A percentile compares a stretch with the other conserved stretches of the same genome.
These are phyloP conservation scores for Akanthomyces dipterigenus DNA, from an alignment of 2,329 filamentous ascomycete genomes.

Conservation along the genomic window DNA sequence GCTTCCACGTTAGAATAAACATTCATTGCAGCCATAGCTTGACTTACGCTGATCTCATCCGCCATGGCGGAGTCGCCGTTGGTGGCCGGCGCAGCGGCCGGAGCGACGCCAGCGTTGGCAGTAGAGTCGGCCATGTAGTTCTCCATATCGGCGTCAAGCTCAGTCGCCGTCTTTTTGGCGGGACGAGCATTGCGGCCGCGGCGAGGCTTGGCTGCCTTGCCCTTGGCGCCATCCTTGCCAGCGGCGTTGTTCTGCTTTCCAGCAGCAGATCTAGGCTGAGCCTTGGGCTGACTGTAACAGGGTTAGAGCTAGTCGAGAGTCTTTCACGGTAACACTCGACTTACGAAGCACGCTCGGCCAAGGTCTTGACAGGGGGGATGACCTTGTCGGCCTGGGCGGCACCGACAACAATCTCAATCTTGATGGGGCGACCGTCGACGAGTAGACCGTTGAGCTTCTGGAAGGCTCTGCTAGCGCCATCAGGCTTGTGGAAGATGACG, in stretches of 20 bases:
- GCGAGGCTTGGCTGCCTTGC: conserved; percentile 35
- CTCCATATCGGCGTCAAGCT: conserved; percentile 95
- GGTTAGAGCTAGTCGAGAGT: conserved; percentile 19
- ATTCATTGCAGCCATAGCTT: not conserved
- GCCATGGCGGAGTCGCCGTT: conserved; percentile 58
- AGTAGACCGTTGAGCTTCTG: conserved; percentile 79
- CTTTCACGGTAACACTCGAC: conserved; percentile 18
- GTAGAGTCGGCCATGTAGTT: conserved; percentile 69
- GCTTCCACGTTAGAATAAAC: not conserved
- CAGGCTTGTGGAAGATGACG: conserved; percentile 74
- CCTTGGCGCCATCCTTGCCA: conserved; percentile 34
- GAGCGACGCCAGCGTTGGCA: conserved; percentile 39
- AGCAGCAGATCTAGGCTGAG: conserved; percentile 76
- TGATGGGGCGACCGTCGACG: conserved; percentile 85
- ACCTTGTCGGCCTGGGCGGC: conserved; percentile 64
- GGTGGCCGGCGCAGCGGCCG: conserved; percentile 38
- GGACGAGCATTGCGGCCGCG: conserved; percentile 56
- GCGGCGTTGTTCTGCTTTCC: conserved; percentile 57
- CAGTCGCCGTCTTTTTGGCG: conserved; percentile 83
- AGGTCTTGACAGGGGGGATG: conserved; percentile 57
- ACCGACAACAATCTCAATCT: conserved; percentile 89
- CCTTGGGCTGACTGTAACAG: conserved; percentile 47
- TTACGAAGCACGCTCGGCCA: conserved; percentile 71
- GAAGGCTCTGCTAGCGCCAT: conserved; percentile 79
- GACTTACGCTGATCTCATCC: conserved; percentile 51